Evolutionary conservation across 1,284 basidiomycete genomes (phyloP), one percentile per base, ranked within the genome.

Genomic region (Puccinia coronata): DNA sequence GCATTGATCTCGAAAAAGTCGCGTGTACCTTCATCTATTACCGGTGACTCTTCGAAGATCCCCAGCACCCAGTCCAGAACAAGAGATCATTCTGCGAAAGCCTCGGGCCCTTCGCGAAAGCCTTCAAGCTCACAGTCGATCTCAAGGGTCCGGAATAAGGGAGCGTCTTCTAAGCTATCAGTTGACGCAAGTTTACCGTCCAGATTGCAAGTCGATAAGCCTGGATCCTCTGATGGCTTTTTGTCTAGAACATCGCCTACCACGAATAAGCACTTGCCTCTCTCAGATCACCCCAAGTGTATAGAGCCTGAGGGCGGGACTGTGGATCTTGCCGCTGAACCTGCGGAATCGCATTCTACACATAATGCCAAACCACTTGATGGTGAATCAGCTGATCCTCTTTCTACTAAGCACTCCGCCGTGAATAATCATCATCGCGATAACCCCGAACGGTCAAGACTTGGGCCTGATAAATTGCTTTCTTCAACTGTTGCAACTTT

Each of bases 101-200:
- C 63, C 28, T 67, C 63, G 28, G 63, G 39, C 41, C 63, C 16
- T 28, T 67, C 63, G 31, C 39, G 41, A n/a, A 67, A 47, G 28
- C 63, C 63, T 18, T 67, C 63, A 39, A 67, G 63, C n/a, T 25
- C n/a, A 43, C 63, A 67, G 36, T 16, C n/a, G 14, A 39, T 39
- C 39, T 18, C 63, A 12, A 39, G 39, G n/a, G 39, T 67, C 39
- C 39, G 36, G 41, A 41, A 28, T 47, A 67, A 47, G 41, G 36
- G 14, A 25, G n/a, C 25, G n/a, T 25, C n/a, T 43, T 67, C 63
- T 43, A 67, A 36, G 47, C n/a, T 6, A 28, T 25, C 63, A 11
- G 41, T 31, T 6, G 41, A 39, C n/a, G 41, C 41, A 67, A 47
- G 41, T 20, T 43, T 67, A 39, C 39, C 41, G n/a, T 41, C 63